Evolutionary conservation across 2,329 filamentous ascomycete genomes (phyloP).

Genomic region (Colletotrichum spaethianum): DNA sequence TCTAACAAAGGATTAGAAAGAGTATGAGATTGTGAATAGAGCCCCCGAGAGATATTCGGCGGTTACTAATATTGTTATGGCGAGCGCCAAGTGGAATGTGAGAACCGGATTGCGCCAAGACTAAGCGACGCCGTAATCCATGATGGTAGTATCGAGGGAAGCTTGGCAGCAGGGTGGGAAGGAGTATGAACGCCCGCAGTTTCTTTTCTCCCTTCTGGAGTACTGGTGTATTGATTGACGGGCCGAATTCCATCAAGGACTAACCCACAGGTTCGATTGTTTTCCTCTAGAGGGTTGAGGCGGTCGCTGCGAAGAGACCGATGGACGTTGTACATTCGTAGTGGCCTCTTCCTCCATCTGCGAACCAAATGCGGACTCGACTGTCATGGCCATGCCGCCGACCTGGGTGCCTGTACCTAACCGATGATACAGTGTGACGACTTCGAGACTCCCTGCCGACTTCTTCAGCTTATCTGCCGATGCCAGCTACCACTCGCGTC

Average conservation of each 20-base stretch:
- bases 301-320: not conserved
- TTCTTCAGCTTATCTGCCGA: slow-evolving; percentile 9
- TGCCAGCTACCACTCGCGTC: not conserved
- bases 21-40: not conserved
- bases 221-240: not conserved
- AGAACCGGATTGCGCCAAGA: slow-evolving; percentile 19
- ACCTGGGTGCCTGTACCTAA: not conserved
- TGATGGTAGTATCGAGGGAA: slow-evolving; percentile 5
- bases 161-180: slow-evolving; percentile 30
- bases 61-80: not conserved
- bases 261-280: not conserved
- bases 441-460: slow-evolving; percentile 12
- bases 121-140: slow-evolving; percentile 8
- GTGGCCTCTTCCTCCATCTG: not conserved
- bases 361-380: not conserved
- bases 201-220: not conserved
- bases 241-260: not conserved
- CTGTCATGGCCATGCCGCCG: not conserved
- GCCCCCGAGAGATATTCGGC: not conserved
- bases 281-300: not conserved
- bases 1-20: not conserved
- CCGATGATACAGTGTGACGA: slow-evolving; percentile 17
- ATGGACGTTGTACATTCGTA: too few species aligned
- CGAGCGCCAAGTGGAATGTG: slow-evolving; percentile 5
- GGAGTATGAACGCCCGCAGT: not conserved